These are phyloP conservation scores for Chaetomiaceae sp. DNA, from an alignment of 2,329 filamentous ascomycete species.

Conservation along the genomic window DNA sequence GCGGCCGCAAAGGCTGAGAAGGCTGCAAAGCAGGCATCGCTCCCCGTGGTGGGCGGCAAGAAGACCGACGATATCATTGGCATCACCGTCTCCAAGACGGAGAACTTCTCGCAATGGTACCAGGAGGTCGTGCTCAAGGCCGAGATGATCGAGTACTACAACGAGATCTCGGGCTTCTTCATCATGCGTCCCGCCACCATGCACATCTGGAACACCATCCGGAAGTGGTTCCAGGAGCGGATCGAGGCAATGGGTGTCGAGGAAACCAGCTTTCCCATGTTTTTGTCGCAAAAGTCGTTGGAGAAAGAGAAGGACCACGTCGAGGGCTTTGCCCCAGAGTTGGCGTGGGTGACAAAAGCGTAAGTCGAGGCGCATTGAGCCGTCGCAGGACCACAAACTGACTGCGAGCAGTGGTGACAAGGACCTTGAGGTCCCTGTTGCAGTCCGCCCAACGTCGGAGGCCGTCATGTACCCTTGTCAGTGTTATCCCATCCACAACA, in stretches of 20 bases:
- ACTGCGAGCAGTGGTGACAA: slow-evolving; percentile 66
- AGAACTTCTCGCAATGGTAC: slow-evolving; percentile 93
- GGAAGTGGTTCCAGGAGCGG: slow-evolving; percentile 63
- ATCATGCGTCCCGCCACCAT: slow-evolving; percentile 72
- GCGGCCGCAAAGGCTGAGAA: slow-evolving; percentile 60
- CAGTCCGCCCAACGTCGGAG: slow-evolving; percentile 65
- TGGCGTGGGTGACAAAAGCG: slow-evolving; percentile 85
- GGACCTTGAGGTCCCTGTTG: slow-evolving; percentile 74
- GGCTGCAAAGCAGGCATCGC: slow-evolving; percentile 51
- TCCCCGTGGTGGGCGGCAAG: slow-evolving; percentile 54
- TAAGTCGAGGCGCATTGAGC: slow-evolving; percentile 38
- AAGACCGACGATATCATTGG: slow-evolving; percentile 71
- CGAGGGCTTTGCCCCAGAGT: slow-evolving; percentile 93
- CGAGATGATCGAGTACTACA: slow-evolving; percentile 95
- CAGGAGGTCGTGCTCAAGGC: slow-evolving; percentile 96
- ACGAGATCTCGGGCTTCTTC: slow-evolving; percentile 84
- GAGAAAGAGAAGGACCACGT: slow-evolving; percentile 91
- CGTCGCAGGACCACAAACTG: slow-evolving; percentile 22
- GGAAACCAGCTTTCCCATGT: slow-evolving; percentile 95
- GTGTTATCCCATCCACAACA: slow-evolving; percentile 57
- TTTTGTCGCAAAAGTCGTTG: slow-evolving; percentile 86
- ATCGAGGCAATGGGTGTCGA: slow-evolving; percentile 92
- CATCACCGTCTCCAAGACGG: slow-evolving; percentile 78
- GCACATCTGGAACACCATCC: slow-evolving; percentile 63
- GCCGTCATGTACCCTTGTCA: slow-evolving; percentile 36